These are phyloP conservation scores for Colletotrichum truncatum DNA, from an alignment of 2,329 filamentous ascomycete species.

Conservation along the genomic window DNA sequence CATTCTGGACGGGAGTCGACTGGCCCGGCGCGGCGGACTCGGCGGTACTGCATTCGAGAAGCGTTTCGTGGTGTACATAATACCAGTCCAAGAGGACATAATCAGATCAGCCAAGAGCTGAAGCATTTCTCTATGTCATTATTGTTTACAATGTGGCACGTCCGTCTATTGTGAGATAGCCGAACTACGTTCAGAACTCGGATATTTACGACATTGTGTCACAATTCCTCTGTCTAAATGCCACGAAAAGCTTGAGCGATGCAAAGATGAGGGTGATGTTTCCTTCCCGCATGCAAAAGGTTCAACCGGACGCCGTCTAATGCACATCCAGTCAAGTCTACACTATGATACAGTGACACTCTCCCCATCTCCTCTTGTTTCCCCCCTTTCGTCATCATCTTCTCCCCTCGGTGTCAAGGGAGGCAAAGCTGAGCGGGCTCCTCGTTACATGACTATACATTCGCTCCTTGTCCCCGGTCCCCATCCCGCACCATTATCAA, in stretches of 20 bases:
- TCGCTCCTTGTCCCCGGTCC: neutral
- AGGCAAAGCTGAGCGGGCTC: neutral
- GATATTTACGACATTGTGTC: neutral
- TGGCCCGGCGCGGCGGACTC: slow-evolving; percentile 14
- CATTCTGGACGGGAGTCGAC: slow-evolving; percentile 7
- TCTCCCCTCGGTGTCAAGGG: neutral
- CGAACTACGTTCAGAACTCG: neutral
- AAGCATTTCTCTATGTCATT: neutral
- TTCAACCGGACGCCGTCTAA: slow-evolving; percentile 52
- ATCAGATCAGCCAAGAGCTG: neutral
- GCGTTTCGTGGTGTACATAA: slow-evolving; percentile 26
- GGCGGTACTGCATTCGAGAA: neutral
- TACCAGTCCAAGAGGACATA: slow-evolving; percentile 17
- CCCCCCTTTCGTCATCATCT: neutral
- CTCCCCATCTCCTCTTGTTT: neutral
- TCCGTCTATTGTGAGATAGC: no score
- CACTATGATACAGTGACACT: slow-evolving; percentile 51
- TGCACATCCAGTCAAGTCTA: slow-evolving; percentile 51
- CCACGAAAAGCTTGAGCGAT: neutral
- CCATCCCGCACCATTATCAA: neutral
- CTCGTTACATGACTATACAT: neutral
- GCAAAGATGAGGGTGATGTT: slow-evolving; percentile 13
- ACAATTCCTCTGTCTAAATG: no score
- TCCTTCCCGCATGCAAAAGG: slow-evolving; percentile 33
- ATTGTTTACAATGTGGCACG: no score